Percentiles rank a stretch among this genome's conserved stretches.
Evolutionary conservation across 768 basidiomycete species (phyloP).

Genomic region (Auriscalpium orientale): DNA sequence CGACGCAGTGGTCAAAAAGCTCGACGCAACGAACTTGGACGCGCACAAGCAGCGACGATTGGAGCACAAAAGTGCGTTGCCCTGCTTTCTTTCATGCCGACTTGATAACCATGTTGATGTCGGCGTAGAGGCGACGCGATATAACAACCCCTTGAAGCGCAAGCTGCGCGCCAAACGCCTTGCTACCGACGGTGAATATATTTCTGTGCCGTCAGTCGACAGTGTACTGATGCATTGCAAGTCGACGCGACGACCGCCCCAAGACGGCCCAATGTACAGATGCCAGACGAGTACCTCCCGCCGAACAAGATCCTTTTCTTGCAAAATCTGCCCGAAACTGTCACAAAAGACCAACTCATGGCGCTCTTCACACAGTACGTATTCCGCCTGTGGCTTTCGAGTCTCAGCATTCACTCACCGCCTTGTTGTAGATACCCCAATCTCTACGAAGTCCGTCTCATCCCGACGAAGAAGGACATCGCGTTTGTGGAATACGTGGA

Average conservation of each 20-base stretch:
- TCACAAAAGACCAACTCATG: constrained; percentile 88
- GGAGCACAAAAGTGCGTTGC: constrained; percentile 75
- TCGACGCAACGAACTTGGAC: constrained; percentile 62
- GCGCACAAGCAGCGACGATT: constrained; percentile 65
- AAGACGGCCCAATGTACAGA: constrained; percentile 82
- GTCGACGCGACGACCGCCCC: constrained; percentile 55
- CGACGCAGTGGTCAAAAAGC: constrained; percentile 78
- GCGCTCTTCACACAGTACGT: constrained; percentile 86
- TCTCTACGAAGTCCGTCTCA: constrained; percentile 94
- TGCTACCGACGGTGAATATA: constrained; percentile 64
- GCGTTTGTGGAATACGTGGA: constrained; percentile 98
- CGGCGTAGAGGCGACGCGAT: constrained; percentile 62
- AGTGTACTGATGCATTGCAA: constrained; percentile 24
- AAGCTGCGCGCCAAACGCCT: constrained; percentile 78
- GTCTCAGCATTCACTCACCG: background rate
- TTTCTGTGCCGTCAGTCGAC: constrained; percentile 41
- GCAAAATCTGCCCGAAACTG: constrained; percentile 90
- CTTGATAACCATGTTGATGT: background rate
- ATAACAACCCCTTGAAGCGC: constrained; percentile 83
- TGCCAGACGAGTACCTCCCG: constrained; percentile 99
- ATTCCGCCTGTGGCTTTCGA: background rate
- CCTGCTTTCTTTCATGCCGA: background rate
- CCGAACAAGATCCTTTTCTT: constrained; percentile 99
- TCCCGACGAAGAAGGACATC: constrained; percentile 94
- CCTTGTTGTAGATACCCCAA: constrained; percentile 70